Percentiles rank a stretch among this genome's conserved stretches.
phyloP scores from a whole-genome alignment of 106 monocot species.

The Acanthochlamys bracteata region DNA sequence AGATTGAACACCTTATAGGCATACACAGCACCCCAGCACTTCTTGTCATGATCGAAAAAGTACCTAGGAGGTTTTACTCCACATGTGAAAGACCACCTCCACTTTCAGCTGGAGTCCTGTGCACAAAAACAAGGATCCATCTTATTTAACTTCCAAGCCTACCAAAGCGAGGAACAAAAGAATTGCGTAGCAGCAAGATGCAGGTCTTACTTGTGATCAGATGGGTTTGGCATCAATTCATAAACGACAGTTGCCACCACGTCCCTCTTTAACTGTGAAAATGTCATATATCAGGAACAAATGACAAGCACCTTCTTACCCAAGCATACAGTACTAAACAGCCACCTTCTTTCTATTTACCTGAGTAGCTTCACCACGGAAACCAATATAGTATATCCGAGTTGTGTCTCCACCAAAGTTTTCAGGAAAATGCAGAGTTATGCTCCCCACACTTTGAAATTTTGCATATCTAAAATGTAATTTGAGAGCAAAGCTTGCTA shows the following conservation, averaged over 20 bases:
- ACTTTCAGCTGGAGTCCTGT: slow-evolving; percentile 36
- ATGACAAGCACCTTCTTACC: slow-evolving; percentile 5
- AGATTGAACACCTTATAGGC: too few species aligned
- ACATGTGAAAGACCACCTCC: slow-evolving; percentile 44
- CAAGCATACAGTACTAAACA: not conserved
- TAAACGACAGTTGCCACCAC: slow-evolving; percentile 94
- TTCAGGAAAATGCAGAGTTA: slow-evolving; percentile 88
- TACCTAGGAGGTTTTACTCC: slow-evolving; percentile 37
- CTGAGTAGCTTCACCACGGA: slow-evolving; percentile 95
- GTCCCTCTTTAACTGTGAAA: slow-evolving; percentile 82
- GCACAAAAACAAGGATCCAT: not conserved
- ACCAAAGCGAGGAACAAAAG: not conserved
- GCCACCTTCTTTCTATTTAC: slow-evolving; percentile 21
- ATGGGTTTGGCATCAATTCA: slow-evolving; percentile 94
- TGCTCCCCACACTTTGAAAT: slow-evolving; percentile 83
- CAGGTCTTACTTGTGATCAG: slow-evolving; percentile 91
- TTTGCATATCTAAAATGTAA: slow-evolving; percentile 57
- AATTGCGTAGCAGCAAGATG: not conserved
- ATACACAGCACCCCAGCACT: too few species aligned
- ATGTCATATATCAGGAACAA: not conserved
- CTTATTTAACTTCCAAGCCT: not conserved
- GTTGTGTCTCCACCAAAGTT: slow-evolving; percentile 88
- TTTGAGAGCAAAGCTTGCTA: too few species aligned
- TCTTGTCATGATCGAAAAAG: not conserved
- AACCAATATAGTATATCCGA: slow-evolving; percentile 89